phyloP scores from a whole-genome alignment of 2,329 filamentous ascomycete species.

The Golovinomyces cichoracearum region DNA sequence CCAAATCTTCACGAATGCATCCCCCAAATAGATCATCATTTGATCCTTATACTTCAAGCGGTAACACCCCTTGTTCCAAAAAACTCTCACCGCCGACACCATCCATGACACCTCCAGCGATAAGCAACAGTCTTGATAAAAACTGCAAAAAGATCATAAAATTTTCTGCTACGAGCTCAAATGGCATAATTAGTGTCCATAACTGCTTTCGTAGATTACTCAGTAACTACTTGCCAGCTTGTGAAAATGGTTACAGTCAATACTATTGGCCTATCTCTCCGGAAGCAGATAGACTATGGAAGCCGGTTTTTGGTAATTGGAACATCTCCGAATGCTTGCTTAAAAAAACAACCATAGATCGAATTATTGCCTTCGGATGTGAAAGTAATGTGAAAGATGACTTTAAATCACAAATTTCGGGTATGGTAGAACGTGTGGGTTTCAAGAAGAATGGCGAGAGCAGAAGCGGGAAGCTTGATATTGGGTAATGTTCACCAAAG shows the following conservation, averaged over 20 bases:
- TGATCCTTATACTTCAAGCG: not conserved
- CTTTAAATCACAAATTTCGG: constrained; percentile 23
- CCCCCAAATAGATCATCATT: not conserved
- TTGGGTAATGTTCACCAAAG: constrained; percentile 22
- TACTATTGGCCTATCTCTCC: constrained; percentile 23
- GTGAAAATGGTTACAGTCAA: constrained; percentile 22
- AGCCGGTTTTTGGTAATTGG: constrained; percentile 13
- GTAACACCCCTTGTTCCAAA: not conserved
- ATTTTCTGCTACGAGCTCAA: constrained; percentile 7
- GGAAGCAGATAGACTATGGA: constrained; percentile 20
- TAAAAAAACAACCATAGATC: constrained; percentile 22
- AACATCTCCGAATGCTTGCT: constrained; percentile 5
- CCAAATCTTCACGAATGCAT: too few relatives aligned
- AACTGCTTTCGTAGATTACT: constrained; percentile 30
- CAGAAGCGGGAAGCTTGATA: constrained; percentile 30
- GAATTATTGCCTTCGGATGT: constrained; percentile 33
- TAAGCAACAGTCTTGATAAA: not conserved
- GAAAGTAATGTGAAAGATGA: constrained; percentile 27
- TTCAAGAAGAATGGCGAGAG: constrained; percentile 23
- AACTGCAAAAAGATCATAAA: constrained; percentile 5
- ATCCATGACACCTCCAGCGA: not conserved
- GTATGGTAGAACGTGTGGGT: constrained; percentile 29
- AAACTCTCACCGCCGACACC: not conserved
- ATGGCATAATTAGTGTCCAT: constrained; percentile 24
- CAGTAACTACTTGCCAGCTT: constrained; percentile 23